These are phyloP conservation scores for Ehretia macrophylla DNA, from an alignment of 257 asterid genomes.

Conservation along the genomic window DNA sequence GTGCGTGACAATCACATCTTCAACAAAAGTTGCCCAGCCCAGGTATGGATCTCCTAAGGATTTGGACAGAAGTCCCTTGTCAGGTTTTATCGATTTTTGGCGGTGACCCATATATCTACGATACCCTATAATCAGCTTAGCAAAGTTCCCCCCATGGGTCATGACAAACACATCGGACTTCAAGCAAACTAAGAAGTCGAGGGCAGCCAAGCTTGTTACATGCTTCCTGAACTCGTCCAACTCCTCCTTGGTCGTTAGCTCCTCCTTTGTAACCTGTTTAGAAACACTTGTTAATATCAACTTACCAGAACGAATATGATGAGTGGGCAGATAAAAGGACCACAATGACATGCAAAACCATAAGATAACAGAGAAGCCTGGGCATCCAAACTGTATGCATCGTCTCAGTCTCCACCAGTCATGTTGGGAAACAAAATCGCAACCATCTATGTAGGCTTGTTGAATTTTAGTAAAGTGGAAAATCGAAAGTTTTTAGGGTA, in stretches of 20 bases:
- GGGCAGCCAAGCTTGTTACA: conserved; percentile 96
- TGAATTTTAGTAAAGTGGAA: no score
- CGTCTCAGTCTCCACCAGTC: no score
- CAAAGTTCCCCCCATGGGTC: conserved; percentile 99
- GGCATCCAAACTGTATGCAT: no score
- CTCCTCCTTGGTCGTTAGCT: conserved; percentile 70
- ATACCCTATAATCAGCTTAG: conserved; percentile 79
- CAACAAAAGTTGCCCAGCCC: conserved; percentile 98
- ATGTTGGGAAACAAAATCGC: no score
- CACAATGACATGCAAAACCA: no score
- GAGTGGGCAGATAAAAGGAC: neutral
- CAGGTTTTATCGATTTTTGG: conserved; percentile 90
- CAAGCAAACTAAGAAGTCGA: conserved; percentile 93
- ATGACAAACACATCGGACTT: conserved; percentile 94
- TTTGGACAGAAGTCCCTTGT: conserved; percentile 95
- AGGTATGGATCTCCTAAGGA: conserved; percentile 97
- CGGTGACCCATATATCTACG: conserved; percentile 92
- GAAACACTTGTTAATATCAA: conserved; percentile 8
- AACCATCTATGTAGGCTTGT: no score
- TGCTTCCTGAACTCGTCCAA: conserved; percentile 88
- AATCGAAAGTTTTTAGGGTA: no score
- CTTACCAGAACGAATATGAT: conserved; percentile 1
- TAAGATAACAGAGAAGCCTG: neutral
- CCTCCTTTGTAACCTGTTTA: conserved; percentile 91
- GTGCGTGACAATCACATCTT: conserved; percentile 79